A percentile compares a stretch with the other conserved stretches of the same genome.
Evolutionary conservation across 2,329 filamentous ascomycete genomes (phyloP).

Genomic region (Colletotrichum costaricense): DNA sequence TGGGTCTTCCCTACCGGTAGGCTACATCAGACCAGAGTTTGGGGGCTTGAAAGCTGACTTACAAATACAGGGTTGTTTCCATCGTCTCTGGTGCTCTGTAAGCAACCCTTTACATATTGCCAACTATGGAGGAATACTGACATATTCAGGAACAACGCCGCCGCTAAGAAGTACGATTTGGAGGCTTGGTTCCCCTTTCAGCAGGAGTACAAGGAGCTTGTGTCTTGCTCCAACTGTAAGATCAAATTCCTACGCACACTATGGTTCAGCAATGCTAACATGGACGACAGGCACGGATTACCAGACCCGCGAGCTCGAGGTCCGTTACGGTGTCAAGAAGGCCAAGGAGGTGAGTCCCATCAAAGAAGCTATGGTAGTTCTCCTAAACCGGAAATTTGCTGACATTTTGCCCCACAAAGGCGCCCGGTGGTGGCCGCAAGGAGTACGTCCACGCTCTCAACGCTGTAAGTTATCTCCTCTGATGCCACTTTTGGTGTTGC

Average conservation of each 20-base stretch:
- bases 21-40: background rate
- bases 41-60: background rate
- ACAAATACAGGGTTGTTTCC: conserved; percentile 69
- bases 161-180: conserved; percentile 93
- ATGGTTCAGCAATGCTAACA: background rate
- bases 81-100: conserved; percentile 93
- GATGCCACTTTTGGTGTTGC: conserved; percentile 59
- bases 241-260: conserved; percentile 63
- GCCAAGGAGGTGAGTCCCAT: conserved; percentile 31
- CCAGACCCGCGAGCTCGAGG: conserved; percentile 93
- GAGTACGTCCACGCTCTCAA: conserved; percentile 95
- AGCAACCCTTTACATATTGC: background rate
- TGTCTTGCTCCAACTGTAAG: conserved; percentile 92
- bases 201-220: conserved; percentile 97
- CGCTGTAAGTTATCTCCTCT: conserved; percentile 59
- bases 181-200: conserved; percentile 98
- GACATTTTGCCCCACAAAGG: conserved; percentile 13
- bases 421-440: conserved; percentile 65
- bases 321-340: conserved; percentile 87
- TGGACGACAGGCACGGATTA: conserved; percentile 51
- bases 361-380: background rate
- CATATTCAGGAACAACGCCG: conserved; percentile 61
- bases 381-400: background rate
- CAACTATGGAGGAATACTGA: background rate
- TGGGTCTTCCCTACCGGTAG: conserved; percentile 84